Percentiles rank a stretch among this genome's conserved stretches.
phyloP scores from a whole-genome alignment of 192 early-diverging fungal species.

The Paraglomus occultum region DNA sequence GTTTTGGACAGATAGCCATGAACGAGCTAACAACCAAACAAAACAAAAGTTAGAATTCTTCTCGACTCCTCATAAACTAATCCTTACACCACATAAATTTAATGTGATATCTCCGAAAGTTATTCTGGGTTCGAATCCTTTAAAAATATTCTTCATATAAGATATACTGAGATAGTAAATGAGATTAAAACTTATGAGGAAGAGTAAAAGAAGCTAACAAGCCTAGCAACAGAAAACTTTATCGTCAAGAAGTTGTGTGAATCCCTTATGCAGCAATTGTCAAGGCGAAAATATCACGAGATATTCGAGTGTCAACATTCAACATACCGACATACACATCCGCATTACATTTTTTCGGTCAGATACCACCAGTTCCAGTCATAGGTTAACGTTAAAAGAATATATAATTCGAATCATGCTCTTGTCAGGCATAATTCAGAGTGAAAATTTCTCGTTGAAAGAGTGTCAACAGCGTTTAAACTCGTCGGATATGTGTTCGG shows the following conservation, averaged over 20 bases:
- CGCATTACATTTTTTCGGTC: conserved; percentile 6
- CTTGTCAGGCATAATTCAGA: conserved; percentile 16
- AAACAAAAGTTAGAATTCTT: conserved; percentile 18
- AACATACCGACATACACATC: conserved; percentile 11
- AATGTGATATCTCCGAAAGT: conserved; percentile 12
- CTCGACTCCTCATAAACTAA: conserved; percentile 23
- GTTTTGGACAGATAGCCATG: conserved; percentile 9
- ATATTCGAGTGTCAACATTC: no score
- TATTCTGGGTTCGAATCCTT: conserved; percentile 28
- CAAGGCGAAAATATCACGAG: conserved; percentile 12
- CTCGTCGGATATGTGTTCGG: conserved; percentile 24
- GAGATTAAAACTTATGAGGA: conserved; percentile 23
- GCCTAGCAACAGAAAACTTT: conserved; percentile 20
- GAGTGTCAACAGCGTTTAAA: conserved; percentile 26
- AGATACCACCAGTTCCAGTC: conserved; percentile 8
- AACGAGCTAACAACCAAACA: conserved; percentile 18
- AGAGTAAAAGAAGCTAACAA: conserved; percentile 22
- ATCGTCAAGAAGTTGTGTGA: conserved; percentile 10
- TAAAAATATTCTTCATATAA: conserved; percentile 26
- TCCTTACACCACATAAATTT: conserved; percentile 24
- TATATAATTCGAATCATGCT: conserved; percentile 24
- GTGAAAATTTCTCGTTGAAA: conserved; percentile 26
- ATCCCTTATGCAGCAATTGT: conserved; percentile 11
- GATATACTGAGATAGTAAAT: conserved; percentile 26
- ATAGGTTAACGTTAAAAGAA: no score